Conservation (phyloP, 2,329 filamentous ascomycete genomes). For the Aspergillus fumigatiaffinis region DNA sequence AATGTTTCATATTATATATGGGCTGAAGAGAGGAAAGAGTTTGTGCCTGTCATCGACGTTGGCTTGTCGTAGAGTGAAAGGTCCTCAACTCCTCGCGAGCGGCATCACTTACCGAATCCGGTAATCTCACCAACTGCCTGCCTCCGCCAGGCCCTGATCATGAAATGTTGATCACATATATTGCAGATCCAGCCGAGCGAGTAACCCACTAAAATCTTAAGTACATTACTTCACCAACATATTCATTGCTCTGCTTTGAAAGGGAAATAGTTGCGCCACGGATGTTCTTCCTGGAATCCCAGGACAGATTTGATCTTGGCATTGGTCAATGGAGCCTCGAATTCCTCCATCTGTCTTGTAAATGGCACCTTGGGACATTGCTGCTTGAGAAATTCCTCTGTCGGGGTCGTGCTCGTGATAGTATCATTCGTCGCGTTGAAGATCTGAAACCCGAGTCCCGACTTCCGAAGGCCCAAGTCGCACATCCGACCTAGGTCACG, state of each 20-base stretch:
- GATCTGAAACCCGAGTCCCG: conserved; percentile 57
- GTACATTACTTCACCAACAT: neutral
- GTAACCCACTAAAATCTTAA: neutral
- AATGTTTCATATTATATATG: neutral
- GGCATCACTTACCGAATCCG: conserved; percentile 13
- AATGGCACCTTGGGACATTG: conserved; percentile 49
- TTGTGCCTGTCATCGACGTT: neutral
- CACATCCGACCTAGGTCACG: conserved; percentile 61
- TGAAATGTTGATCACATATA: neutral
- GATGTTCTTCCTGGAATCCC: conserved; percentile 56
- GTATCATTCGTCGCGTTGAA: conserved; percentile 63
- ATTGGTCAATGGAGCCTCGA: conserved; percentile 59
- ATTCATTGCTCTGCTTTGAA: neutral
- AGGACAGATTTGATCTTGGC: conserved; percentile 56
- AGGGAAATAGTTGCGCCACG: conserved; percentile 12
- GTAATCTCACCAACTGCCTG: conserved; percentile 6
- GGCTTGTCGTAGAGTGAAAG: neutral
- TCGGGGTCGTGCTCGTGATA: conserved; percentile 53
- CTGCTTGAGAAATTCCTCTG: conserved; percentile 50
- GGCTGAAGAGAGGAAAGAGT: neutral
- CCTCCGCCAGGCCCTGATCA: neutral
- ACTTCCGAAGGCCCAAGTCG: conserved; percentile 50
- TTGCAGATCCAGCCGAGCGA: neutral
- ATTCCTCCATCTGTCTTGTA: conserved; percentile 54
- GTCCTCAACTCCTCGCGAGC: neutral